Evolutionary conservation across 1,284 basidiomycete species (phyloP).

Genomic region (Austropuccinia psidii): DNA sequence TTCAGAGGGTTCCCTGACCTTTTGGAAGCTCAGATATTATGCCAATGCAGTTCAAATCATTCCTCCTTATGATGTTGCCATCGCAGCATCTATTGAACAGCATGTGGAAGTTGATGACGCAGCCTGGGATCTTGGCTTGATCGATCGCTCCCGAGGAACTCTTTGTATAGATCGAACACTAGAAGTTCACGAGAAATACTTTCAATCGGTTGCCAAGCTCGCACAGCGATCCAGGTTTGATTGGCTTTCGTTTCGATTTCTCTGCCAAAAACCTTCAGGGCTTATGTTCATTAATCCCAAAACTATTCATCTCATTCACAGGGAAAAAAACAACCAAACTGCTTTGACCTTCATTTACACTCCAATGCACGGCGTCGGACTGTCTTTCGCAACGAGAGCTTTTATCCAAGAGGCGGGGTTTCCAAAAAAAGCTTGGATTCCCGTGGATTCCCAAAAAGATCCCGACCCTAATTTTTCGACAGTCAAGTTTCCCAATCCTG

Average conservation of each 20-base stretch:
- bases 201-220: constrained; percentile 49
- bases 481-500: constrained; percentile 73
- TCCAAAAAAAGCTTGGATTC: constrained; percentile 2
- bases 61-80: constrained; percentile 66
- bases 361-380: constrained; percentile 76
- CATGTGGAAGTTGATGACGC: constrained; percentile 56
- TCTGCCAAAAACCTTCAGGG: neutral
- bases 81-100: constrained; percentile 58
- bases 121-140: constrained; percentile 51
- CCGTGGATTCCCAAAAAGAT: constrained; percentile 39
- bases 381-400: constrained; percentile 54
- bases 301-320: neutral
- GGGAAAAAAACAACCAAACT: constrained; percentile 30
- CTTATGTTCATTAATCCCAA: neutral
- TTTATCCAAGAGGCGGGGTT: constrained; percentile 6
- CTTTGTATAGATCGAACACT: constrained; percentile 56
- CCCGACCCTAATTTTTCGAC: constrained; percentile 77
- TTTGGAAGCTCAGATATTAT: constrained; percentile 39
- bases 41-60: constrained; percentile 59
- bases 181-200: constrained; percentile 57
- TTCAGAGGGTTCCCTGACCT: neutral
- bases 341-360: constrained; percentile 64
- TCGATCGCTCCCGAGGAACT: neutral
- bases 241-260: neutral
- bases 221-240: constrained; percentile 43